Evolutionary conservation across 2,329 filamentous ascomycete genomes (phyloP).

Genomic region (Dactylellina haptotyla): DNA sequence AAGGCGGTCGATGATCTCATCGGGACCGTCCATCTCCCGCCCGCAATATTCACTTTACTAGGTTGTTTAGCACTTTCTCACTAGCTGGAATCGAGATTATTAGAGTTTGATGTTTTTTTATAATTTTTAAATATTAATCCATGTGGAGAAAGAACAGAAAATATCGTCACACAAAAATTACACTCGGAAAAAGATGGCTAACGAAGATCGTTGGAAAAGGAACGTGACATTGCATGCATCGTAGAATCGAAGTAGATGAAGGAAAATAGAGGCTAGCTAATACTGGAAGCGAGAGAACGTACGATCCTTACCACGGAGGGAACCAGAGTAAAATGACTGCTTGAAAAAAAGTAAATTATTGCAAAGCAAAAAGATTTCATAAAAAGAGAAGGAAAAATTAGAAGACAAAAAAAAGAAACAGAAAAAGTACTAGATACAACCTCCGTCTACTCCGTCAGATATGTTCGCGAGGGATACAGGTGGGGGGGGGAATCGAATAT

Average conservation of each 20-base stretch:
- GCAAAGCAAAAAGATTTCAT: constrained; percentile 7
- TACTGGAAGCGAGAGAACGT: constrained; percentile 27
- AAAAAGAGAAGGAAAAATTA: background rate
- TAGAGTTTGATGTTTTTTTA: no score
- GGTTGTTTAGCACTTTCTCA: no score
- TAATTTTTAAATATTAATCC: background rate
- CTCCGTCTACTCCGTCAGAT: constrained; percentile 44
- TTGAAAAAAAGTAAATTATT: background rate
- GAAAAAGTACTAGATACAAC: constrained; percentile 44
- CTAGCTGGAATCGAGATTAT: no score
- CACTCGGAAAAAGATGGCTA: background rate
- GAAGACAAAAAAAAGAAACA: background rate
- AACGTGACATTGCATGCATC: constrained; percentile 34
- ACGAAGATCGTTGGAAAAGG: constrained; percentile 3
- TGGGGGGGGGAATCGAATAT: background rate
- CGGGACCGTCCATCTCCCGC: constrained; percentile 39
- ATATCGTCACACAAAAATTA: background rate
- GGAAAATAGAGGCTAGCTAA: constrained; percentile 33
- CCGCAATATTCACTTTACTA: no score
- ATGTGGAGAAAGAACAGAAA: background rate
- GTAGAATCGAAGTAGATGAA: background rate
- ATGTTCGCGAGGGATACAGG: constrained; percentile 14
- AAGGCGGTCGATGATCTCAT: constrained; percentile 34
- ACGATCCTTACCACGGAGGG: constrained; percentile 16
- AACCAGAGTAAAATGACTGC: background rate